A percentile compares a stretch with the other conserved stretches of the same genome.
These are phyloP conservation scores for Chimonanthus salicifolius DNA, from an alignment of 164 flowering plant genomes.

Conservation along the genomic window DNA sequence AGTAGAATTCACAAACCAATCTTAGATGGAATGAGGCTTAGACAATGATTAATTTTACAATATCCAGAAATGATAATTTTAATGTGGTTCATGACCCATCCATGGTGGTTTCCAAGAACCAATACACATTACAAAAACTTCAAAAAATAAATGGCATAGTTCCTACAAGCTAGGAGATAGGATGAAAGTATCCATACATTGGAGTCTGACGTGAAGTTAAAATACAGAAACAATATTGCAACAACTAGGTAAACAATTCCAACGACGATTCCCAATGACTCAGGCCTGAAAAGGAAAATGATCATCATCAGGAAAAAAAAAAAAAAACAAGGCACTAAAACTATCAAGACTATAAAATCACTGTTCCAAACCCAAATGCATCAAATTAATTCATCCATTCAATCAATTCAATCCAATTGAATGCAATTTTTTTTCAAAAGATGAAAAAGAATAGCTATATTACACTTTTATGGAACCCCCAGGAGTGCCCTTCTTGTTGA, in stretches of 20 bases:
- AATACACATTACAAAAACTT: not conserved
- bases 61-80: too few relatives aligned
- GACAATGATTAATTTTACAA: too few relatives aligned
- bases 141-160: not conserved
- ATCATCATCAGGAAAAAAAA: not conserved
- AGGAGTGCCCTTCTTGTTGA: constrained; percentile 87
- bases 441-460: constrained; percentile 1
- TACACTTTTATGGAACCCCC: constrained; percentile 83
- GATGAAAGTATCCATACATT: constrained; percentile 41
- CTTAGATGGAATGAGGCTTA: too few relatives aligned
- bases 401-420: not conserved
- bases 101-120: not conserved
- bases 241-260: constrained; percentile 77
- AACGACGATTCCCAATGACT: constrained; percentile 88
- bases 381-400: not conserved
- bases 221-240: constrained; percentile 70
- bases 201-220: constrained; percentile 82
- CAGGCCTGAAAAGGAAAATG: constrained; percentile 59
- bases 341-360: not conserved
- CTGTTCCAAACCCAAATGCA: not conserved
- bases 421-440: not conserved
- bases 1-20: too few relatives aligned
- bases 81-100: not conserved
- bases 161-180: not conserved
- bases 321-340: too few relatives aligned